phyloP scores from a whole-genome alignment of 1,284 basidiomycete species.

The Microbotryum violaceum region DNA sequence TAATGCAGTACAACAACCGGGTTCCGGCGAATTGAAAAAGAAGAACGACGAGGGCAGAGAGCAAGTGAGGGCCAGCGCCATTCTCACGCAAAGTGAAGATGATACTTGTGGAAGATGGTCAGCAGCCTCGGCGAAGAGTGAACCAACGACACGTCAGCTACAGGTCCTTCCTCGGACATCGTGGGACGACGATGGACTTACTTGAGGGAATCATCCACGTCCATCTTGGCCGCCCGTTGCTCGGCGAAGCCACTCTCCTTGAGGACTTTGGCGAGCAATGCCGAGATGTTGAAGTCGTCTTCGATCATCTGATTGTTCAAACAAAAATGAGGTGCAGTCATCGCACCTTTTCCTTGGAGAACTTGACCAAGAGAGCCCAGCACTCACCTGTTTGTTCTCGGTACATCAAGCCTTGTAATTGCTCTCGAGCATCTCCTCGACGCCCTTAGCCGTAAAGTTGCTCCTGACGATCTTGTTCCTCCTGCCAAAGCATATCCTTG shows the following conservation, averaged over 20 bases:
- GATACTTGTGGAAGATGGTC: constrained; percentile 70
- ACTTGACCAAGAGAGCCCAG: background rate
- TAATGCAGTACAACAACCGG: too few species aligned
- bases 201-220: constrained; percentile 74
- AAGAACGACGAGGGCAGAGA: too few species aligned
- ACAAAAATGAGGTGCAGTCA: background rate
- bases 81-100: constrained; percentile 65
- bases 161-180: too few species aligned
- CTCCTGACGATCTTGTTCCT: constrained; percentile 86
- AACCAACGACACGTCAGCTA: too few species aligned
- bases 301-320: constrained; percentile 55
- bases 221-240: constrained; percentile 70
- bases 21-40: too few species aligned
- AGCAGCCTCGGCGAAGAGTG: constrained; percentile 47
- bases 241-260: constrained; percentile 59
- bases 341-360: background rate
- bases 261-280: constrained; percentile 68
- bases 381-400: constrained; percentile 48
- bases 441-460: constrained; percentile 83
- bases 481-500: constrained; percentile 78
- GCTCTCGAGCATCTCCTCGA: constrained; percentile 85
- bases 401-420: constrained; percentile 95
- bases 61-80: too few species aligned
- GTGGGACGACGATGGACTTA: constrained; percentile 39
- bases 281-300: constrained; percentile 62